Evolutionary conservation across 202 grass and related monocot genomes (phyloP), one percentile per base, ranked within the genome.

Genomic region (Schoenoplectus tabernaemontani): DNA sequence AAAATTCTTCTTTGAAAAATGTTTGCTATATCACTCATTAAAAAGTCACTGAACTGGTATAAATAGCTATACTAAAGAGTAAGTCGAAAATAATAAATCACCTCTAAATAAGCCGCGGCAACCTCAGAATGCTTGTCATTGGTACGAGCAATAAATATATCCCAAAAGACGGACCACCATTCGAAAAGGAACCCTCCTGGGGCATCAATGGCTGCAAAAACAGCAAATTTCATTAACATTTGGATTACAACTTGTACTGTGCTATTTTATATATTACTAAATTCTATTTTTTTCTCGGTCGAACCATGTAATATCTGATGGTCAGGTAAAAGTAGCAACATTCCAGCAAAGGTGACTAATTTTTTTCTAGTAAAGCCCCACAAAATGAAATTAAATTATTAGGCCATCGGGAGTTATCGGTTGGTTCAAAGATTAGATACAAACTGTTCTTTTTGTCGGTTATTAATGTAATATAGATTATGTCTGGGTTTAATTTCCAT

Each of bases 111-210:
- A 37, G 96, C 90, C 0, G 88, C 96, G 47, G 96, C 96, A 85
- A 92, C 90, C 80, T 99, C 96, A 60, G 96, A 99, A 86, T 99
- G 96, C 42, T 99, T 99, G 64, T 99, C 96, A 70, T 99, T 99
- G 30, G 96, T 99, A 54, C 92, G 86, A 76, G 96, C 96, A 57
- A 98, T 98, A 77, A 98, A 98, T 74, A 98, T 98, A 81, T 98
- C 95, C 95, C 95, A 98, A 83, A 98, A 99, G 50, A 99, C 96
- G 19, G 96, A 99, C 96, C 96, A 99, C 96, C 96, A 99, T 81
- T 99, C 96, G 86, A 99, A 99, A 38, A 99, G 92, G 89, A 99
- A 99, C 30, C 96, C 96, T 72, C 96, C 96, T 83, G 96, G 96
- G 64, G 96, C 96, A 89, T 99, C 96, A 87, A 99, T 99, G 61